Percentiles rank a stretch among this genome's conserved stretches.
Evolutionary conservation across 1,284 basidiomycete genomes (phyloP).

Genomic region (Apiotrichum montevideense): DNA sequence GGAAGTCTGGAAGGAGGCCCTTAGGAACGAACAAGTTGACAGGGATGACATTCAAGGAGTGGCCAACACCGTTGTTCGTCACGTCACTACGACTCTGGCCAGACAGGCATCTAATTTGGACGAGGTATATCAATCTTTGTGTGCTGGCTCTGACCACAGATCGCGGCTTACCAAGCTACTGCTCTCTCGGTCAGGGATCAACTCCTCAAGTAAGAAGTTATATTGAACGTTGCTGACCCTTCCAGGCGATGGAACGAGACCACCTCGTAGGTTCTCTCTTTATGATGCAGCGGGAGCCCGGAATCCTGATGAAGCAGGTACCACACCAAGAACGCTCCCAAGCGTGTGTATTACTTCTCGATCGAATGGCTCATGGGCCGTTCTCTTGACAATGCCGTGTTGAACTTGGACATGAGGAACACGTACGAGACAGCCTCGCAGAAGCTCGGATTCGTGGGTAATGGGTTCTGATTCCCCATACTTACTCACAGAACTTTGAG

Average conservation of each 20-base stretch:
- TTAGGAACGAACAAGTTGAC: conserved; percentile 32
- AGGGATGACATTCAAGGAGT: conserved; percentile 53
- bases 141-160: conserved; percentile 15
- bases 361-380: conserved; percentile 76
- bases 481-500: conserved; percentile 56
- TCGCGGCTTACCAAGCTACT: conserved; percentile 47
- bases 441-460: conserved; percentile 59
- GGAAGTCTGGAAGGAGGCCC: conserved; percentile 63
- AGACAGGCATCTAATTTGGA: conserved; percentile 83
- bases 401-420: conserved; percentile 76
- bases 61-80: conserved; percentile 69
- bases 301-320: conserved; percentile 22
- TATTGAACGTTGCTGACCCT: background rate
- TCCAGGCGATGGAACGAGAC: conserved; percentile 47
- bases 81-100: conserved; percentile 77
- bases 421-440: conserved; percentile 62
- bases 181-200: conserved; percentile 73
- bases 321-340: conserved; percentile 42
- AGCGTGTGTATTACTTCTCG: conserved; percentile 69
- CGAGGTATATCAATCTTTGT: conserved; percentile 53
- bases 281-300: too few species aligned
- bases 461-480: background rate
- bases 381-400: conserved; percentile 78
- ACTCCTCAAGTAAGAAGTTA: conserved; percentile 52
- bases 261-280: conserved; percentile 23